Evolutionary conservation across 2,329 filamentous ascomycete genomes (phyloP), one percentile per base, ranked within the genome.

Genomic region (Colletotrichum camelliae): DNA sequence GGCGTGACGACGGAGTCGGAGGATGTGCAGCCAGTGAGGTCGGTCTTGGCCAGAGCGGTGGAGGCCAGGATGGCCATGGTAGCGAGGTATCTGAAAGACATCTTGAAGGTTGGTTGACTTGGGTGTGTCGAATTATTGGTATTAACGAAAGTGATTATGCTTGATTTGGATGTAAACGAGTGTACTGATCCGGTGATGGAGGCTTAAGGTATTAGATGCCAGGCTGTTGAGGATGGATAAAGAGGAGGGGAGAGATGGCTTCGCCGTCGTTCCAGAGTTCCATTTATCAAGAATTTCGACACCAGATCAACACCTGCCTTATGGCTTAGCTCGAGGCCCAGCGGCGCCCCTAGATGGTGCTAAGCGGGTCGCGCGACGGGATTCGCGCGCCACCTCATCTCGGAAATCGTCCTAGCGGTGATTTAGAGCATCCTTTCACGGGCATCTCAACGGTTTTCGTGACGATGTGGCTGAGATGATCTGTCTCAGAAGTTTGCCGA

Each of bases 11-110:
- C 74, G 5, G 82, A 83, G 69, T 79, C 71, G 43, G 81, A 83
- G 4, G 83, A 85, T 13, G 85, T 85, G 83, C 89, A 90, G 79
- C 88, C 89, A 1, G 43, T 70, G 55, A 88, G 79, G 78, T 89
- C 86, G 39, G 88, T 90, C 77, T 80, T 86, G 61, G 87, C 88
- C 21, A 84, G 77, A 67, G 80, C 85, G 55, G 81, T 79, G 7
- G 82, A 77, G 43, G 82, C 81, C 74, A 85, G 78, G 65, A 79
- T 61, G 70, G 81, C 66, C 70, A 81, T 39, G 55, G 74, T 74
- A 48, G 74, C 48, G n/a, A 74, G 16, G 58, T 48, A 29, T 69
- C 81, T 76, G 74, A 80, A 57, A 35, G 74, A 72, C 74, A 77
- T 78, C 15, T 72, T 77, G 52, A 13, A 3, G 15, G 7, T 21